Percentiles rank a stretch among this genome's conserved stretches.
These are phyloP conservation scores for Geotrichum candidum DNA, from an alignment of 1,139 yeast genomes.

Conservation along the genomic window DNA sequence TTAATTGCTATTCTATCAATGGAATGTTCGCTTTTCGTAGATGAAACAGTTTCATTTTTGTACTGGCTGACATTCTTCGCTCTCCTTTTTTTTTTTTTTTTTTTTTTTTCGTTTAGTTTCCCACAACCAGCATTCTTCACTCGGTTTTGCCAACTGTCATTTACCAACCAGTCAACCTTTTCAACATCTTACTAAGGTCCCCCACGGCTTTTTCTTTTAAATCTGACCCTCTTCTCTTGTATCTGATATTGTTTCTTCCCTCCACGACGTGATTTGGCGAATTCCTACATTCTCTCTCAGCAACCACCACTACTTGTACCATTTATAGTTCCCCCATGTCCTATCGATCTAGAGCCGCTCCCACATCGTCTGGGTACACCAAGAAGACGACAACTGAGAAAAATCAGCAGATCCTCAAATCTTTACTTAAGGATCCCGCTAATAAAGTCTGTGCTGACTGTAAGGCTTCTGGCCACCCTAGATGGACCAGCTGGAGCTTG, in stretches of 20 bases:
- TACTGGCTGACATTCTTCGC: background rate
- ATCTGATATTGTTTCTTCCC: background rate
- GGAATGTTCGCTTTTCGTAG: too few relatives aligned
- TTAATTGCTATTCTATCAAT: background rate
- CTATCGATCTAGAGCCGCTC: conserved; percentile 2
- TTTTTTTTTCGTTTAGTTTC: background rate
- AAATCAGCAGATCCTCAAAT: conserved; percentile 66
- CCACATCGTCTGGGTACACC: conserved; percentile 7
- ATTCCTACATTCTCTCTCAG: background rate
- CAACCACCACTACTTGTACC: background rate
- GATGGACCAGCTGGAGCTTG: conserved; percentile 97
- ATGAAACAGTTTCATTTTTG: background rate
- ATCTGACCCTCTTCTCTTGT: background rate
- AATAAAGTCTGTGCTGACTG: conserved; percentile 89
- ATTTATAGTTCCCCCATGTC: conserved; percentile 1
- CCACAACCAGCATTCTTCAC: background rate
- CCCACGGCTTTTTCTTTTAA: background rate
- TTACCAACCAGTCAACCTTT: background rate
- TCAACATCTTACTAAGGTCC: background rate
- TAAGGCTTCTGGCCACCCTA: conserved; percentile 79
- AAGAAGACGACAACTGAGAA: conserved; percentile 29
- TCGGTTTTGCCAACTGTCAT: background rate
- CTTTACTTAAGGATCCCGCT: conserved; percentile 64
- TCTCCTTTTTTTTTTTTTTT: background rate
- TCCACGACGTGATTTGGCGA: background rate